phyloP scores from a whole-genome alignment of 208 protist genomes.

The Crithidia mellificae region DNA sequence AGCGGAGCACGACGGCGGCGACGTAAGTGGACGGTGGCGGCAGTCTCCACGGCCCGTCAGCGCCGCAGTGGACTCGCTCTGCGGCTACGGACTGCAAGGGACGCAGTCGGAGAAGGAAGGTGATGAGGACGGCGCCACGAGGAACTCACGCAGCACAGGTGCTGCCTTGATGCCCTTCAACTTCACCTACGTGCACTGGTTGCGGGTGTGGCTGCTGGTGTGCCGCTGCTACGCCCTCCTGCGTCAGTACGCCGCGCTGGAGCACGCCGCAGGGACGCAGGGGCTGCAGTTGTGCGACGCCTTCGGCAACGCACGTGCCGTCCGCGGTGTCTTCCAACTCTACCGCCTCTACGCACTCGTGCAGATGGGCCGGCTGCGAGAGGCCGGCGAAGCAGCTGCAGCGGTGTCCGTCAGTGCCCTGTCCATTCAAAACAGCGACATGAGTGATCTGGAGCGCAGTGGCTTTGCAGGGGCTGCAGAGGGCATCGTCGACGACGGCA shows the following conservation, averaged over 20 bases:
- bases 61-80: not conserved
- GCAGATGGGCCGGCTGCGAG: slow-evolving; percentile 30
- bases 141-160: not conserved
- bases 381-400: slow-evolving; percentile 11
- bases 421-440: not conserved
- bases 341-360: slow-evolving; percentile 30
- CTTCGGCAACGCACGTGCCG: slow-evolving; percentile 11
- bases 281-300: slow-evolving; percentile 22
- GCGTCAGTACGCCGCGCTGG: slow-evolving; percentile 24
- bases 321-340: slow-evolving; percentile 13
- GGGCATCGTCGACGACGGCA: slow-evolving; percentile 20
- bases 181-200: slow-evolving; percentile 24
- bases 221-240: slow-evolving; percentile 31
- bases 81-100: slow-evolving; percentile 7
- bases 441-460: too few relatives aligned
- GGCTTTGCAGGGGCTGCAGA: not conserved
- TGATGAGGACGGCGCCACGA: too few relatives aligned
- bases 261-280: slow-evolving; percentile 24
- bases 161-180: not conserved
- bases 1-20: not conserved
- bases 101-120: too few relatives aligned
- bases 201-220: slow-evolving; percentile 30
- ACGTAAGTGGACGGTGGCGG: too few relatives aligned
- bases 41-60: not conserved
- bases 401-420: not conserved